These are phyloP conservation scores for Myxozyma nipponensis DNA, from an alignment of 805 yeast species.

Conservation along the genomic window DNA sequence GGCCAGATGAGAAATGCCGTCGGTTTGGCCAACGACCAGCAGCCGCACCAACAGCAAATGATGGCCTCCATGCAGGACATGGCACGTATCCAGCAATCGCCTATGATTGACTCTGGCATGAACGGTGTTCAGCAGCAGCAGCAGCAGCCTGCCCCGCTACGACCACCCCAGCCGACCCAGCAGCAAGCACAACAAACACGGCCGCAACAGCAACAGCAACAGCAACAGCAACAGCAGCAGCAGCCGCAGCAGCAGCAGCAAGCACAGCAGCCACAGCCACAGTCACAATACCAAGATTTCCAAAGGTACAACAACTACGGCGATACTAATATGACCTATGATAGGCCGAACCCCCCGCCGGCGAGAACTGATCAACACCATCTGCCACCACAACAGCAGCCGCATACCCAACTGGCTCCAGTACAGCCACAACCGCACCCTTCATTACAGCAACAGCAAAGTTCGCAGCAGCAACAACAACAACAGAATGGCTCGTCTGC, in stretches of 20 bases:
- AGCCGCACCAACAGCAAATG: constrained; percentile 1
- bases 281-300: constrained; percentile 2
- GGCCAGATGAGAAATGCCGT: not conserved
- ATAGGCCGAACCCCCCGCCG: not conserved
- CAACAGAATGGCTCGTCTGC: no score
- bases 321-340: not conserved
- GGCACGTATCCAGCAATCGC: not conserved
- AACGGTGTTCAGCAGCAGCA: constrained; percentile 1
- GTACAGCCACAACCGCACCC: constrained; percentile 1
- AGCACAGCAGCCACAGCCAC: not conserved
- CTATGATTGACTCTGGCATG: not conserved
- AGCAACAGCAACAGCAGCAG: constrained; percentile 2
- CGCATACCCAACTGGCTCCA: not conserved
- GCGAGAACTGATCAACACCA: not conserved
- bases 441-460: constrained; percentile 1
- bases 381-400: not conserved
- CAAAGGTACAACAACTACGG: constrained; percentile 4
- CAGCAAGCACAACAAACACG: constrained; percentile 3
- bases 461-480: not conserved
- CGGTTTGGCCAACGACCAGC: not conserved
- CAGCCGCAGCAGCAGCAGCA: not conserved
- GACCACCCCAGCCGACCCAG: constrained; percentile 3
- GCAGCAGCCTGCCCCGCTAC: not conserved
- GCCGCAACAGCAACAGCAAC: constrained; percentile 4
- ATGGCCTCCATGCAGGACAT: not conserved